Base-by-base conservation (phyloP, 2,329 filamentous ascomycete species). In the Madurella fahalii region DNA sequence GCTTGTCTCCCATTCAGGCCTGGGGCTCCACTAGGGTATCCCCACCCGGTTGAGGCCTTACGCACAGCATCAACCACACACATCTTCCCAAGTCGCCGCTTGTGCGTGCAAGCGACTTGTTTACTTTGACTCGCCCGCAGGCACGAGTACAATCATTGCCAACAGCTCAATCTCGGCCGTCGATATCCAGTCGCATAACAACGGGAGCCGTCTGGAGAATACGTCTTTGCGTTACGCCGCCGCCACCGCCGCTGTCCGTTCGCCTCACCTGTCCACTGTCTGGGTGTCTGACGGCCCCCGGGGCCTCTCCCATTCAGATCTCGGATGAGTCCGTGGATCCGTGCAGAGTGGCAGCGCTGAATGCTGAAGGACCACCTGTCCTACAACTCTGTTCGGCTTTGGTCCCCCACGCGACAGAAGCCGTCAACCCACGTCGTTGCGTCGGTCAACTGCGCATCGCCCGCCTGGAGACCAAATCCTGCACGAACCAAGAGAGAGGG, bases 21-120 rank as follows among this genome's bases (percentile, higher is more conserved):
- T 44, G 40, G 11, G 42, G 49, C 56, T 51, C 60, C 61, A 60
- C 60, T 50, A 31, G 47, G 45, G 44, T 48, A 58, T 37, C 34
- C 56, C 53, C 55, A 56, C 54, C 57, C 53, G 53, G 55, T 62
- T 63, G 63, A 62, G 50, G 61, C 60, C 63, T 61, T 58, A 64
- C 52, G 52, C 44, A 51, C 43, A 46, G 32, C 37, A 45, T 59
- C 58, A 44, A 61, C 63, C 61, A 64, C 56, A 61, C 61, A 60
- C 48, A 52, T 17, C 15, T 47, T 53, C 55, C 58, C 63, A 63
- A 62, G 63, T 63, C 56, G 40, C 53, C 52, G 52, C 13, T 15
- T 37, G 34, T 50, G 44, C 56, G 40, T 51, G 53, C 52, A 57
- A 60, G 57, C 57, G 56, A 56, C 56, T 60, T 59, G 57, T 57